Percentiles rank a stretch among this genome's conserved stretches.
These are phyloP conservation scores for Gremmenia infestans DNA, from an alignment of 2,329 filamentous ascomycete genomes.

Conservation along the genomic window DNA sequence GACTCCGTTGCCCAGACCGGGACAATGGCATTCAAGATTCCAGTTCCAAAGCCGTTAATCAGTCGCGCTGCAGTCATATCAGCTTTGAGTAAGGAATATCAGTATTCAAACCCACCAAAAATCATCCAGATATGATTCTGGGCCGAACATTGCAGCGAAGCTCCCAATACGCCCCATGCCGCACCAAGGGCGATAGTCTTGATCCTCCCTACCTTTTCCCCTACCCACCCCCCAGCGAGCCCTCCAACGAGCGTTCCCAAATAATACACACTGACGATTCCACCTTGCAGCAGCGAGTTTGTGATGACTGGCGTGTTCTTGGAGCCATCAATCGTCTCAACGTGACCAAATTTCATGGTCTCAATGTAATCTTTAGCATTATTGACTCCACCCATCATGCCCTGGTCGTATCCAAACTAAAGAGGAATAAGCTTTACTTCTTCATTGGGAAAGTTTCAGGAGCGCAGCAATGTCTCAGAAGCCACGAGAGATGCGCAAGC, in stretches of 20 bases:
- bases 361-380: slow-evolving; percentile 59
- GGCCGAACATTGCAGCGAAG: slow-evolving; percentile 59
- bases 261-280: slow-evolving; percentile 54
- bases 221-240: slow-evolving; percentile 57
- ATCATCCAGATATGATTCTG: slow-evolving; percentile 68
- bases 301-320: slow-evolving; percentile 50
- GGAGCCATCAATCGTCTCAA: slow-evolving; percentile 35
- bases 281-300: slow-evolving; percentile 56
- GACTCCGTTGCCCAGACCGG: slow-evolving; percentile 40
- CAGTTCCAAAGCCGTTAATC: slow-evolving; percentile 37
- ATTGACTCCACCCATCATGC: slow-evolving; percentile 57
- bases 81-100: neutral
- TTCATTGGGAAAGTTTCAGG: no score
- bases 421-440: no score
- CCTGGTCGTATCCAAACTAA: slow-evolving; percentile 38
- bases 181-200: slow-evolving; percentile 57
- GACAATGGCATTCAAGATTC: slow-evolving; percentile 37
- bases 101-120: slow-evolving; percentile 41
- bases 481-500: no score
- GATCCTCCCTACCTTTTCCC: slow-evolving; percentile 58
- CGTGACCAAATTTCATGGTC: slow-evolving; percentile 60
- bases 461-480: no score
- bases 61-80: slow-evolving; percentile 35
- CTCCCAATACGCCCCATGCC: slow-evolving; percentile 55
- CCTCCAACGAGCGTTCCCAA: slow-evolving; percentile 60